Conservation (phyloP, 768 basidiomycete genomes). For the Lentinus brumalis region DNA sequence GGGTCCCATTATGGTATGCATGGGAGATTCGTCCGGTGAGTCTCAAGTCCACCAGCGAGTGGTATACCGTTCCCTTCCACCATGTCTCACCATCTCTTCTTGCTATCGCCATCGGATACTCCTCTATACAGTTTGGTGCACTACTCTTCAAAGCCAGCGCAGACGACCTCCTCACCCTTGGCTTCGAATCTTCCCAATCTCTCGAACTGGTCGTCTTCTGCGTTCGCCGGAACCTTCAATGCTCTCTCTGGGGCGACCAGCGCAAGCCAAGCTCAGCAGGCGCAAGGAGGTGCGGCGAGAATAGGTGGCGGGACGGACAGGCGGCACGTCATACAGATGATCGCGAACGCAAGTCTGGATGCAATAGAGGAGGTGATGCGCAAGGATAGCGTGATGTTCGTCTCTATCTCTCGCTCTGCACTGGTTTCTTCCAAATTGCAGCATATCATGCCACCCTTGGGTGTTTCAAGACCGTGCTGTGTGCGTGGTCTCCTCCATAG, state of each 20-base stretch:
- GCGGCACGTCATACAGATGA: constrained; percentile 94
- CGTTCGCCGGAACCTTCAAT: constrained; percentile 86
- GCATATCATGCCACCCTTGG: no score
- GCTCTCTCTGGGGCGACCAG: constrained; percentile 85
- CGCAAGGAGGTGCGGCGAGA: constrained; percentile 61
- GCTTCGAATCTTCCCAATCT: constrained; percentile 85
- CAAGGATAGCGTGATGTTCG: constrained; percentile 78
- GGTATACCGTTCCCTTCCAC: constrained; percentile 9
- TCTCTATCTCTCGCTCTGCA: constrained; percentile 11
- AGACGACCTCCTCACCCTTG: constrained; percentile 61
- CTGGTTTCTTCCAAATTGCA: no score
- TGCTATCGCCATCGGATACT: constrained; percentile 85
- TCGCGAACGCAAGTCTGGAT: constrained; percentile 95
- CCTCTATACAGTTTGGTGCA: constrained; percentile 85
- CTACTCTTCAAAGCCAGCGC: constrained; percentile 72
- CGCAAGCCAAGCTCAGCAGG: constrained; percentile 61
- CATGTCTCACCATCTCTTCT: constrained; percentile 88
- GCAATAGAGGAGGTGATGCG: constrained; percentile 92
- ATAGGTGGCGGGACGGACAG: constrained; percentile 84
- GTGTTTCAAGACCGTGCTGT: no score
- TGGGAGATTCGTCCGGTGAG: not conserved
- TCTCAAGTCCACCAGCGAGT: no score
- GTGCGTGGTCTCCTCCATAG: no score
- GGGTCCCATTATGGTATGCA: constrained; percentile 1
- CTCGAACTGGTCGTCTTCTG: constrained; percentile 89